These are phyloP conservation scores for Globisporangium abappressorium DNA, from an alignment of 352 stramenopile genomes.

Conservation along the genomic window DNA sequence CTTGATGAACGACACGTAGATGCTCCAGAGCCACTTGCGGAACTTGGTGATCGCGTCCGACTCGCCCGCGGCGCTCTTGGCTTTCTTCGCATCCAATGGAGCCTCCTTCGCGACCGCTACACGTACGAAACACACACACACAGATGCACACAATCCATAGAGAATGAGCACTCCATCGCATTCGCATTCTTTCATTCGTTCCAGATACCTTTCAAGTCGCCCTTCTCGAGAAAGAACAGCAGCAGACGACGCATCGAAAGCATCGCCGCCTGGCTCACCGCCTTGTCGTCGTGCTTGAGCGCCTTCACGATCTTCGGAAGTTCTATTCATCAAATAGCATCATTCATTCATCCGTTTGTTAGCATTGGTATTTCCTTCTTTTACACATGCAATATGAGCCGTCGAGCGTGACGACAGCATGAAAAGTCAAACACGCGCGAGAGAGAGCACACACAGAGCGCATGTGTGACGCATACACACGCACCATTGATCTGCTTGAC, in stretches of 20 bases:
- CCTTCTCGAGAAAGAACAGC: slow-evolving; percentile 81
- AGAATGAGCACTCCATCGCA: not conserved
- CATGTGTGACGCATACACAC: not conserved
- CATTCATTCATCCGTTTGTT: not conserved
- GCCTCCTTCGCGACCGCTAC: slow-evolving; percentile 18
- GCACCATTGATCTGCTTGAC: slow-evolving; percentile 82
- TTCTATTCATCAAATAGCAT: slow-evolving; percentile 24
- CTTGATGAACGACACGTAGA: slow-evolving; percentile 80
- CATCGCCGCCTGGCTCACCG: slow-evolving; percentile 72
- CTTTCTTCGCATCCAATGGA: slow-evolving; percentile 32
- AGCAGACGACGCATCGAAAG: slow-evolving; percentile 76
- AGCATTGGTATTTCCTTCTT: not conserved
- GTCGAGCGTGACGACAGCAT: not conserved
- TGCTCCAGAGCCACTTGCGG: slow-evolving; percentile 78
- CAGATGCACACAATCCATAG: not conserved
- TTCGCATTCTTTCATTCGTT: not conserved
- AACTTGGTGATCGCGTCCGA: slow-evolving; percentile 69
- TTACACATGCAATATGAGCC: not conserved
- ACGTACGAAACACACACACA: not conserved
- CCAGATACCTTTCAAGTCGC: slow-evolving; percentile 51
- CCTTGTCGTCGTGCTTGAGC: slow-evolving; percentile 69
- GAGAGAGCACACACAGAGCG: not conserved
- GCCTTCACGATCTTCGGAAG: slow-evolving; percentile 73
- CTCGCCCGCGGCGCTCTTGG: slow-evolving; percentile 22
- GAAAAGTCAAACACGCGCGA: not conserved